Base-by-base conservation (phyloP, 2,329 filamentous ascomycete genomes). In the Sclerotinia borealis region DNA sequence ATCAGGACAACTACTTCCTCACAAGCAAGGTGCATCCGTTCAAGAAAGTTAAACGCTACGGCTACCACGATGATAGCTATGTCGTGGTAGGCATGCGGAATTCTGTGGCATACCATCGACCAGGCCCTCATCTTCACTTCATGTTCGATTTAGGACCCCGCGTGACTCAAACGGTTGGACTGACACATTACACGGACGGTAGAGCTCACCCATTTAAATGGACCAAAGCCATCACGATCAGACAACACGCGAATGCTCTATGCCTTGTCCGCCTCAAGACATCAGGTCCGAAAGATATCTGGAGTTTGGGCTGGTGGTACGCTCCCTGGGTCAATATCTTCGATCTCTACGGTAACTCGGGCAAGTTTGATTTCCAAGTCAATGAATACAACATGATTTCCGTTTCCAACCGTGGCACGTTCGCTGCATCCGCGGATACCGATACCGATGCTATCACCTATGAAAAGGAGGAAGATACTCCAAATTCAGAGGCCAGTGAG, bases 1-100 rank as follows among this genome's bases (percentile, higher is more conserved):
- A 52, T n/a, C 59, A 61, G 48, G 48, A 61, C 15, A 61, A 61
- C 11, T 61, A 61, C 25, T 61, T 19, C 6, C 48, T 61, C 2
- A 52, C 11, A 43, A 61, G 59, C 37, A 52, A 45, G n/a, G 25
- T 39, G 19, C 36, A 61, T 25, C 27, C 47, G 6, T 61, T 61
- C n/a, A 45, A 25, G 10, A 27, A 17, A 15, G 47, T 19, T 37
- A 13, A 25, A 1, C 48, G 19, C 15, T 1, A 10, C 27, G 25
- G 25, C 27, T 34, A 52, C 8, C 11, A 1, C 3, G 11, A 22
- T 22, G 36, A 43, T 2, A n/a, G 0, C 13, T 39, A 45, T 29
- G 1, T 13, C 3, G 36, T 52, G 1, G 36, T 34, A n/a, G 59
- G 59, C 8, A 29, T 61, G 48, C 25, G 37, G 13, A 52, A 43